Conservation (phyloP, 768 basidiomycete genomes). For the Boletus reticuloceps region DNA sequence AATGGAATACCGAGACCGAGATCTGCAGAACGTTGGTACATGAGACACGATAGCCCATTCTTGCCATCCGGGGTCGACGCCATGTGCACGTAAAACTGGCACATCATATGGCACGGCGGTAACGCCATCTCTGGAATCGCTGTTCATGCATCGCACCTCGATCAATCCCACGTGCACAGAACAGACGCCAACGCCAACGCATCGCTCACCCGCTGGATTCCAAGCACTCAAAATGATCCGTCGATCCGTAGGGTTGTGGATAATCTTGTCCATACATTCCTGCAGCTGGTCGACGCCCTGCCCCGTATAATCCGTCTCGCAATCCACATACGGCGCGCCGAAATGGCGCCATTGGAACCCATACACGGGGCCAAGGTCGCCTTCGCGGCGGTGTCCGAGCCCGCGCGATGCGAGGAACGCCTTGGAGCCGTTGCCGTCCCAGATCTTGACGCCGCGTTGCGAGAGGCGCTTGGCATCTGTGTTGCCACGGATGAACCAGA, state of each 20-base stretch:
- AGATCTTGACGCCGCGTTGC: slow-evolving; percentile 87
- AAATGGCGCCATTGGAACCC: slow-evolving; percentile 98
- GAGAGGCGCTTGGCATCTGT: slow-evolving; percentile 80
- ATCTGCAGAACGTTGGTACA: slow-evolving; percentile 98
- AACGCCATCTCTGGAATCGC: slow-evolving; percentile 95
- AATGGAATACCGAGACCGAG: slow-evolving; percentile 97
- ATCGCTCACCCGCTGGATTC: slow-evolving; percentile 86
- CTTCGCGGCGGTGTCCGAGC: slow-evolving; percentile 78
- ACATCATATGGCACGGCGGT: slow-evolving; percentile 98
- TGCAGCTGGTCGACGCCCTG: slow-evolving; percentile 90
- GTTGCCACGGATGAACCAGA: slow-evolving; percentile 88
- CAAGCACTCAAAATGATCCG: slow-evolving; percentile 95
- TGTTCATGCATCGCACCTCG: slow-evolving; percentile 27
- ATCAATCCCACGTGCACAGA: neutral
- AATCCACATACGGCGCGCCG: slow-evolving; percentile 77
- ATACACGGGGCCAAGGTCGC: slow-evolving; percentile 95
- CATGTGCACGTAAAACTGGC: slow-evolving; percentile 97
- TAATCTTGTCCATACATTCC: slow-evolving; percentile 90
- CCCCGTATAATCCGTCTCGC: slow-evolving; percentile 72
- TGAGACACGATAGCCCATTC: slow-evolving; percentile 85
- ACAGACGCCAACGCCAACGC: neutral
- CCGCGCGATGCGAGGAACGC: slow-evolving; percentile 85
- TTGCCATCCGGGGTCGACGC: slow-evolving; percentile 51
- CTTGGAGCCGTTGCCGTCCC: slow-evolving; percentile 94
- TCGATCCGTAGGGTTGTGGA: slow-evolving; percentile 87